Base-by-base conservation (phyloP, 257 asterid genomes). In the Solanum arcanum region DNA sequence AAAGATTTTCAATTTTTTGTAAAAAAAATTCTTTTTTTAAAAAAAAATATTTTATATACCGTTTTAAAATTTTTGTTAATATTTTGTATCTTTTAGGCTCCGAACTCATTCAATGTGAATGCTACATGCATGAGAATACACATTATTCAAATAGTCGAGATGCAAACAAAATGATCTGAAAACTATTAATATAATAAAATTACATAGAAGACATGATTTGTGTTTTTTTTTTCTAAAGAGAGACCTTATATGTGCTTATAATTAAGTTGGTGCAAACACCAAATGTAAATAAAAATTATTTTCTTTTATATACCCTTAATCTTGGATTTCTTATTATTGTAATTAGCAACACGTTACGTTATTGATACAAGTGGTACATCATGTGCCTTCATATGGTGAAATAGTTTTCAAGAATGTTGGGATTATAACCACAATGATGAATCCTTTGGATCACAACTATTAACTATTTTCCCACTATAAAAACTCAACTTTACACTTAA, bases 361-460 rank as follows among this genome's bases (percentile, higher is more conserved):
- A 27, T 46, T 78, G 84, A 78, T 46, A 78, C 84, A 46, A 78
- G 42, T 27, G 18, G 27, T 78, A 39, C 84, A 46, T 78, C 84
- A 46, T 78, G 84, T 78, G 84, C 66, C 9, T 78, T 16, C 66
- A 25, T 7, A 78, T 46, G 64, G 64, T 78, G 25, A 78, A 78
- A 46, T 25, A 27, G 64, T 78, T 35, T 78, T 87, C 81, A 64
- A 49, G 46, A 13, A 87, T 27, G 21, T 62, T 59, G 47, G 56
- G 84, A 76, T 87, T 81, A 85, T 56, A 52, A 81, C 7, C 0
- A 64, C 4, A 18, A 88, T 41, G 83, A 18, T 74, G 75, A 76
- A 86, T 87, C 75, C 89, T 84, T 76, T 86, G 41, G 91, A 52
- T 52, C 2, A 52, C 62, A 52, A 52, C 62, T 52, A 52, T 52